These are phyloP conservation scores for Hemileia vastatrix DNA, from an alignment of 1,284 basidiomycete genomes.

Conservation along the genomic window DNA sequence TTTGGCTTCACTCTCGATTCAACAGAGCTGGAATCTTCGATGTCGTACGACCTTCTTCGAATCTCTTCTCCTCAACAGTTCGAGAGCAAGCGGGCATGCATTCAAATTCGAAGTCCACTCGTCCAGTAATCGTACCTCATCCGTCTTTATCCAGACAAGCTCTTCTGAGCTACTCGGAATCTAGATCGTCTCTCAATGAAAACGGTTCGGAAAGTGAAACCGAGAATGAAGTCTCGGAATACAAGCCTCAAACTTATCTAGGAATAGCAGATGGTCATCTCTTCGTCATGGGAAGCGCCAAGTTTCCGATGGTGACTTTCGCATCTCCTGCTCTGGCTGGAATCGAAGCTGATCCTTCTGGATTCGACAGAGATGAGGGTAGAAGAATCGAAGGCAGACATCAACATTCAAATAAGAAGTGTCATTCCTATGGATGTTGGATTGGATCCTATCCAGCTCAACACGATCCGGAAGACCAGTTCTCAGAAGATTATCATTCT, in stretches of 20 bases:
- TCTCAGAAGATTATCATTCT: not conserved
- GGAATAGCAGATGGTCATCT: not conserved
- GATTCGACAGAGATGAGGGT: not conserved
- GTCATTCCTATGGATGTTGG: constrained; percentile 34
- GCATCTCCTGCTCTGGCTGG: not conserved
- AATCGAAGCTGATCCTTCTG: not conserved
- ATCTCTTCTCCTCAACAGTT: no score
- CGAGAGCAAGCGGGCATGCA: not conserved
- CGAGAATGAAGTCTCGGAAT: not conserved
- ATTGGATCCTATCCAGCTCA: constrained; percentile 32
- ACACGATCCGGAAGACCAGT: constrained; percentile 7
- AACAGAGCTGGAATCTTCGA: no score
- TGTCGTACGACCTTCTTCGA: no score
- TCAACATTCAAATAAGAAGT: constrained; percentile 10
- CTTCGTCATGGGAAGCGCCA: not conserved
- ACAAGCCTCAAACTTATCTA: not conserved
- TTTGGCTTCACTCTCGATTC: no score
- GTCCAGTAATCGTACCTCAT: constrained; percentile 33
- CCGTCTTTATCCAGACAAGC: constrained; percentile 24
- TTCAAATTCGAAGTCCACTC: not conserved
- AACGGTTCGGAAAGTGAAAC: not conserved
- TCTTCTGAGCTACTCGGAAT: not conserved
- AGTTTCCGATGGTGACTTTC: not conserved
- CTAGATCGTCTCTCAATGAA: not conserved
- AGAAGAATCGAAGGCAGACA: not conserved